Conservation (phyloP, 495 filamentous ascomycete genomes). For the Penicillium soppii region DNA sequence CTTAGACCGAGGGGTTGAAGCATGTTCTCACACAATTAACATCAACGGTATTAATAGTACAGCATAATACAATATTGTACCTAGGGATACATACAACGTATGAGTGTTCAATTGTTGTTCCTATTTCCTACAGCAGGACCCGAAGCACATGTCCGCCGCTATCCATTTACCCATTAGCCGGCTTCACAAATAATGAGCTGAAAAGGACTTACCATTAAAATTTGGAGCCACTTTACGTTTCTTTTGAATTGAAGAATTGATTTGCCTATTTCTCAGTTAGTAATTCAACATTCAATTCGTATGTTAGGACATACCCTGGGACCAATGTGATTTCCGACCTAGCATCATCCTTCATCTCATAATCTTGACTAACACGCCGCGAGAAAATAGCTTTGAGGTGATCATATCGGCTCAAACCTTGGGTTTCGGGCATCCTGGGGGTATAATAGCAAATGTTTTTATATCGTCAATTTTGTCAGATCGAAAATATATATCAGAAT, state of each 20-base stretch:
- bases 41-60: too few species aligned
- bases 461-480: not conserved
- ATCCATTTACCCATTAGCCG: not conserved
- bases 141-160: slow-evolving; percentile 26
- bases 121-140: slow-evolving; percentile 18
- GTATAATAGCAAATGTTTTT: not conserved
- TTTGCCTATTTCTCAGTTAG: not conserved
- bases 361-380: not conserved
- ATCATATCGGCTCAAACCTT: not conserved
- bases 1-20: not conserved
- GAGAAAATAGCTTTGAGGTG: slow-evolving; percentile 5
- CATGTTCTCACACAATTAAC: too few species aligned
- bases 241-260: not conserved
- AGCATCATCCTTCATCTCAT: slow-evolving; percentile 2
- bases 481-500: not conserved
- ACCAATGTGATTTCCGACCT: slow-evolving; percentile 12
- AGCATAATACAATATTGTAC: too few species aligned
- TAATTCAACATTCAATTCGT: not conserved
- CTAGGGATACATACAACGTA: not conserved
- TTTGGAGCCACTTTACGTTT: not conserved
- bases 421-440: not conserved
- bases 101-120: not conserved
- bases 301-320: slow-evolving; percentile 1
- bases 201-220: slow-evolving; percentile 2
- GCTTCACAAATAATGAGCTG: too few species aligned